phyloP scores from a whole-genome alignment of 2,329 filamentous ascomycete species.

The Trichothecium roseum region DNA sequence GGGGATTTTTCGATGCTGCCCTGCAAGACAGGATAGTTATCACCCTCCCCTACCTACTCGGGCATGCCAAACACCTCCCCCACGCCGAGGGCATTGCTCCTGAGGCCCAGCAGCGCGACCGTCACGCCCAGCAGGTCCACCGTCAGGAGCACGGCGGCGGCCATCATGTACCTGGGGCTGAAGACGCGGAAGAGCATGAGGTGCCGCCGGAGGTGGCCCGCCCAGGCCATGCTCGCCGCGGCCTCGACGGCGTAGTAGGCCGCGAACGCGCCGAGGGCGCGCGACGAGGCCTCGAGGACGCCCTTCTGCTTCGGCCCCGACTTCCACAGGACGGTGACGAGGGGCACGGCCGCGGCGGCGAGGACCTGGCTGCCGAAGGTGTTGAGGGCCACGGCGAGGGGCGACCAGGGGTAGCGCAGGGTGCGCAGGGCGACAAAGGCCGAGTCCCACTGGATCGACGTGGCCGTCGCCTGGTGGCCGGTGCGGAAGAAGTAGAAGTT shows the following conservation, averaged over 20 bases:
- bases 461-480: conserved; percentile 81
- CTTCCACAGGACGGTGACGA: conserved; percentile 76
- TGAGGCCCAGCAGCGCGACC: conserved; percentile 62
- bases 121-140: conserved; percentile 66
- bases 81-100: conserved; percentile 69
- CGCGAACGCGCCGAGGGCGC: conserved; percentile 63
- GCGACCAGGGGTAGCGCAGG: conserved; percentile 83
- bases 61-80: conserved; percentile 83
- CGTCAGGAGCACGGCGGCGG: conserved; percentile 57
- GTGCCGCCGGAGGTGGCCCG: conserved; percentile 77
- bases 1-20: too few relatives aligned
- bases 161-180: conserved; percentile 81
- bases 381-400: conserved; percentile 72
- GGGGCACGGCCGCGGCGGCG: conserved; percentile 66
- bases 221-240: conserved; percentile 82
- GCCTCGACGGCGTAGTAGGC: conserved; percentile 76
- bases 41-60: too few relatives aligned
- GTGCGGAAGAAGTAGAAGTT: conserved; percentile 97
- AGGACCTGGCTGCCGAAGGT: conserved; percentile 85
- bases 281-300: conserved; percentile 59
- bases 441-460: conserved; percentile 89
- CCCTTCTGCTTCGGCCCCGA: conserved; percentile 62
- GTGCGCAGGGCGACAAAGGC: conserved; percentile 82
- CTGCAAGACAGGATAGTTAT: too few relatives aligned
- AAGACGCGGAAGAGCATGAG: conserved; percentile 97